Percentiles rank a stretch among this genome's conserved stretches.
phyloP scores from a whole-genome alignment of 495 filamentous ascomycete genomes.

The Aspergillus steynii region DNA sequence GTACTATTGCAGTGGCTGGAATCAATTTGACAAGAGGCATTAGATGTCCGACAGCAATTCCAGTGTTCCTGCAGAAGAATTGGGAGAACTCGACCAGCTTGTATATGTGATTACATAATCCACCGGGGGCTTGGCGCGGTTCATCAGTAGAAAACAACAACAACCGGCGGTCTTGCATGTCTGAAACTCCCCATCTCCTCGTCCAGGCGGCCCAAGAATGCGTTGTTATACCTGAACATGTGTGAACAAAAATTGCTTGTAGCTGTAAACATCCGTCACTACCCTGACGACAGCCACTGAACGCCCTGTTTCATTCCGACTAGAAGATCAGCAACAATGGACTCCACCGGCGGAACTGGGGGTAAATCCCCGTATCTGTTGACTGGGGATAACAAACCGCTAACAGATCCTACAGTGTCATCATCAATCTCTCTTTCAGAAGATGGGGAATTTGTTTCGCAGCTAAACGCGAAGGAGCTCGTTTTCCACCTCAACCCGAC shows the following conservation, averaged over 20 bases:
- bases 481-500: slow-evolving; percentile 36
- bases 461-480: slow-evolving; percentile 38
- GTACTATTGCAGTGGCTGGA: too few relatives aligned
- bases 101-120: too few relatives aligned
- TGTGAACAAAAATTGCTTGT: not conserved
- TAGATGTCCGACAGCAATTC: too few relatives aligned
- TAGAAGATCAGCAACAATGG: slow-evolving; percentile 33
- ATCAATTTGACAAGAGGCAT: too few relatives aligned
- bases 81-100: too few relatives aligned
- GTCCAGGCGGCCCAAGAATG: not conserved
- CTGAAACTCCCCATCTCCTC: not conserved
- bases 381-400: not conserved
- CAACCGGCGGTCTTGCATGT: too few relatives aligned
- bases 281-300: slow-evolving; percentile 6
- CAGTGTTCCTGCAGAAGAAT: too few relatives aligned
- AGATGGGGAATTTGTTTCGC: slow-evolving; percentile 38
- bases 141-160: not conserved
- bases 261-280: not conserved
- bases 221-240: not conserved
- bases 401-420: slow-evolving; percentile 17
- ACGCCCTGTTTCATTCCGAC: not conserved
- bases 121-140: too few relatives aligned
- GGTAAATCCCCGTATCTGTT: slow-evolving; percentile 22
- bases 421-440: slow-evolving; percentile 31
- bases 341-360: slow-evolving; percentile 29